These are phyloP conservation scores for Cinnamomum micranthum DNA, from an alignment of 164 flowering plant species.

Conservation along the genomic window DNA sequence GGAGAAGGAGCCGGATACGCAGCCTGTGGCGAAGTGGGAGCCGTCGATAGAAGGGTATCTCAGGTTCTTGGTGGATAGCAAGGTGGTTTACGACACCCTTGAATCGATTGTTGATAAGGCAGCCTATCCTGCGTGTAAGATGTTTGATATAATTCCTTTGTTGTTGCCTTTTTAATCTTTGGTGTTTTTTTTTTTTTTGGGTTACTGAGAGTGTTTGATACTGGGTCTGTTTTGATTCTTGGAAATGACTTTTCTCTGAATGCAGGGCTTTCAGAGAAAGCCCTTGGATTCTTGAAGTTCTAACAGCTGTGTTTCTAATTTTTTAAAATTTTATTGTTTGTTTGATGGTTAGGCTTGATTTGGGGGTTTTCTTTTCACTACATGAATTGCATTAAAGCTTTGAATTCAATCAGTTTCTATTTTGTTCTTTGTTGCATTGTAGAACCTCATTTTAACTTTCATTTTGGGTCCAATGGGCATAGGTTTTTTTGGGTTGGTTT, in stretches of 20 bases:
- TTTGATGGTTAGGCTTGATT: neutral
- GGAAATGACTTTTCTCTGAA: too few species aligned
- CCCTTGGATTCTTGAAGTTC: neutral
- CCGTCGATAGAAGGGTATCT: constrained; percentile 79
- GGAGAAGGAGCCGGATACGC: constrained; percentile 59
- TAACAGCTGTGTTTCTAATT: too few species aligned
- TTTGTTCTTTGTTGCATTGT: too few species aligned
- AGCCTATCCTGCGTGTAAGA: constrained; percentile 65
- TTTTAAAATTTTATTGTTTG: too few species aligned
- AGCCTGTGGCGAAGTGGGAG: constrained; percentile 68
- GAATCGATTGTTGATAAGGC: constrained; percentile 70
- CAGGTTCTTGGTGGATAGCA: constrained; percentile 86
- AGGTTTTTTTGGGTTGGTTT: too few species aligned
- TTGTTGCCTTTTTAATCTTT: neutral
- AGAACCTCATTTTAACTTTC: too few species aligned
- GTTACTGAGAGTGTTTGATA: neutral
- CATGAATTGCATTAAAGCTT: too few species aligned
- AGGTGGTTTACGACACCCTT: constrained; percentile 84
- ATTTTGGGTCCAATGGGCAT: too few species aligned
- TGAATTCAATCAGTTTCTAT: too few species aligned
- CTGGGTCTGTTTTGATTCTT: neutral
- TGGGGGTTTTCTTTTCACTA: too few species aligned
- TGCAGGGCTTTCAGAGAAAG: neutral
- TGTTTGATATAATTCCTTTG: neutral
- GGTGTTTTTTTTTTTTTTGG: neutral